These are phyloP conservation scores for Pseudopyrenochaeta lycopersici DNA, from an alignment of 2,329 filamentous ascomycete species.

Conservation along the genomic window DNA sequence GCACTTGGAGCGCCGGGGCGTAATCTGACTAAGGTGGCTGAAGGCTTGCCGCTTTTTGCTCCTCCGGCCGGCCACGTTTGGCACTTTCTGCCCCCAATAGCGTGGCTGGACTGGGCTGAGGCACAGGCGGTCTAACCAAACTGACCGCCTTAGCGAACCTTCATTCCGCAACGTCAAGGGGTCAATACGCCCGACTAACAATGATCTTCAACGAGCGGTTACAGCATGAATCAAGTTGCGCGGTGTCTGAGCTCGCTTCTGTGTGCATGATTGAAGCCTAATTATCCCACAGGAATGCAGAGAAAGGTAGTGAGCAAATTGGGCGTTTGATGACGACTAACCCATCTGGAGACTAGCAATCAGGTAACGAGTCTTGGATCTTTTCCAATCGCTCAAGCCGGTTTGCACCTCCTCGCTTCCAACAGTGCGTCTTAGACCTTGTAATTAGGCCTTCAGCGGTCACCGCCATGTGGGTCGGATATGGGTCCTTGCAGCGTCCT, in stretches of 20 bases:
- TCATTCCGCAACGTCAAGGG: slow-evolving; percentile 27
- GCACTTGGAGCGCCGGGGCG: slow-evolving; percentile 26
- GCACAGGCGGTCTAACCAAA: slow-evolving; percentile 9
- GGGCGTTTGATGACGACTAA: slow-evolving; percentile 32
- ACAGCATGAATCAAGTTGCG: slow-evolving; percentile 24
- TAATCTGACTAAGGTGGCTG: slow-evolving; percentile 35
- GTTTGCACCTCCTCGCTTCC: slow-evolving; percentile 4
- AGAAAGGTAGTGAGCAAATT: slow-evolving; percentile 7
- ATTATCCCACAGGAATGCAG: slow-evolving; percentile 9
- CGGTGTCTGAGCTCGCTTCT: slow-evolving; percentile 1
- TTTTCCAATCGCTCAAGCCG: background rate
- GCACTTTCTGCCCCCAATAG: slow-evolving; percentile 19
- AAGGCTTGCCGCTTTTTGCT: slow-evolving; percentile 8
- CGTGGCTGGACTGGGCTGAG: slow-evolving; percentile 15
- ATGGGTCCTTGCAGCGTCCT: background rate
- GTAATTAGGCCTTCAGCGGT: background rate
- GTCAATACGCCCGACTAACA: slow-evolving; percentile 24
- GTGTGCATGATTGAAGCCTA: slow-evolving; percentile 6
- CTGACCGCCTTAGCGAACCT: slow-evolving; percentile 23
- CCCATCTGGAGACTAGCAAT: slow-evolving; percentile 5
- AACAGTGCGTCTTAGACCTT: background rate
- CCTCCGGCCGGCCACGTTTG: slow-evolving; percentile 15
- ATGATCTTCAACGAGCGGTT: slow-evolving; percentile 21
- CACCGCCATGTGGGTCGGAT: slow-evolving; percentile 6
- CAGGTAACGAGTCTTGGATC: background rate